Conservation (phyloP, 495 filamentous ascomycete genomes). For the Podospora comata region DNA sequence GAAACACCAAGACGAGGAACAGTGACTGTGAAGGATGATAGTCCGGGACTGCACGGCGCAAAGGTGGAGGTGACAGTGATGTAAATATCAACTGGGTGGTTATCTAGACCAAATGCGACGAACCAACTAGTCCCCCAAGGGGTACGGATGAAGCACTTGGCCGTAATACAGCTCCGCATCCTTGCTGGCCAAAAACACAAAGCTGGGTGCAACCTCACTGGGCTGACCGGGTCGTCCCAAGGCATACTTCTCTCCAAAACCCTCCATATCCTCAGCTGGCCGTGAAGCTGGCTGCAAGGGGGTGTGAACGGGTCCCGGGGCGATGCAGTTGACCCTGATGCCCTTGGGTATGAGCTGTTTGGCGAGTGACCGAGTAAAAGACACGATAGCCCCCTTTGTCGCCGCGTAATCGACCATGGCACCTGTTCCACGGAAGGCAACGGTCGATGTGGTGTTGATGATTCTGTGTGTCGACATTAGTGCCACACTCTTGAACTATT, state of each 20-base stretch:
- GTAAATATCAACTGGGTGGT: background rate
- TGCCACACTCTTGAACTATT: background rate
- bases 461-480: constrained; percentile 41
- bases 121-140: constrained; percentile 24
- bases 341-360: constrained; percentile 55
- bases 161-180: constrained; percentile 56
- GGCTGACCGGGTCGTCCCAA: constrained; percentile 57
- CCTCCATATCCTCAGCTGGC: constrained; percentile 52
- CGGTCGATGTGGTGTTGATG: constrained; percentile 58
- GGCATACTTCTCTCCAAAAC: constrained; percentile 44
- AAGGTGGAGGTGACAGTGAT: background rate
- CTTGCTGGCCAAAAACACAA: constrained; percentile 57
- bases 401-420: constrained; percentile 58
- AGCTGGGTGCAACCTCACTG: constrained; percentile 60
- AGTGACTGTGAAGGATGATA: background rate
- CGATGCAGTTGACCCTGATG: constrained; percentile 62
- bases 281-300: constrained; percentile 56
- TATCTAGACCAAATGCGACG: background rate
- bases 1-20: background rate
- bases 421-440: constrained; percentile 52
- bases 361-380: constrained; percentile 57
- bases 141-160: constrained; percentile 49
- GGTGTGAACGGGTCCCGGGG: constrained; percentile 59
- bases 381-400: constrained; percentile 60
- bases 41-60: background rate